Conservation (phyloP, 257 asterid genomes). For the Solanum tarapatanum region DNA sequence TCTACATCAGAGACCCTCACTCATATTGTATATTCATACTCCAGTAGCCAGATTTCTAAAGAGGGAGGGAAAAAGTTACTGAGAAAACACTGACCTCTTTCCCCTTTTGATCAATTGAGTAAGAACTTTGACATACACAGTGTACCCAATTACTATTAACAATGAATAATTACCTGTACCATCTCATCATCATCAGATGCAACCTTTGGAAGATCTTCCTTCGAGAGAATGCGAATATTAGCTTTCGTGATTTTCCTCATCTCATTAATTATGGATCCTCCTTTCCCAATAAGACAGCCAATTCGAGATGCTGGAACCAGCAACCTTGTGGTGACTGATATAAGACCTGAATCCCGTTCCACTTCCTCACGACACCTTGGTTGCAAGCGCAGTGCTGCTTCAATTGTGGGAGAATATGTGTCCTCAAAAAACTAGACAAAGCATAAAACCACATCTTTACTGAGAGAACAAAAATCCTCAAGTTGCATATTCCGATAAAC, state of each 20-base stretch:
- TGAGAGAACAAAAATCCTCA: background rate
- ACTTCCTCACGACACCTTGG: slow-evolving; percentile 15
- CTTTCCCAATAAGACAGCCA: slow-evolving; percentile 20
- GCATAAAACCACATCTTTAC: background rate
- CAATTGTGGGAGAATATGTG: slow-evolving; percentile 14
- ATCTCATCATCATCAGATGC: slow-evolving; percentile 19
- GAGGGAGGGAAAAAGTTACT: background rate
- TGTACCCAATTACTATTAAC: background rate
- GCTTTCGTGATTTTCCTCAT: slow-evolving; percentile 17
- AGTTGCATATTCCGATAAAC: background rate
- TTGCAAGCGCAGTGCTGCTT: slow-evolving; percentile 16
- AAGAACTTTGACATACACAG: background rate
- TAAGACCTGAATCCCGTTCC: slow-evolving; percentile 15
- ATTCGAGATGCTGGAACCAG: slow-evolving; percentile 18
- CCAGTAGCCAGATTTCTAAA: background rate
- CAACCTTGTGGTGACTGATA: slow-evolving; percentile 11
- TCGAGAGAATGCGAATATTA: slow-evolving; percentile 19
- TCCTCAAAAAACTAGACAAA: slow-evolving; percentile 10
- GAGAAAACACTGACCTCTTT: background rate
- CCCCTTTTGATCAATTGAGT: background rate
- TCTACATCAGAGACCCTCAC: background rate
- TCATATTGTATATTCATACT: background rate
- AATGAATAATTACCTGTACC: slow-evolving; percentile 12
- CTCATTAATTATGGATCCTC: slow-evolving; percentile 17
- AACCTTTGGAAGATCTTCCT: slow-evolving; percentile 20